These are phyloP conservation scores for Pyrrhoderma lamaoense DNA, from an alignment of 1,284 basidiomycete genomes.

Conservation along the genomic window DNA sequence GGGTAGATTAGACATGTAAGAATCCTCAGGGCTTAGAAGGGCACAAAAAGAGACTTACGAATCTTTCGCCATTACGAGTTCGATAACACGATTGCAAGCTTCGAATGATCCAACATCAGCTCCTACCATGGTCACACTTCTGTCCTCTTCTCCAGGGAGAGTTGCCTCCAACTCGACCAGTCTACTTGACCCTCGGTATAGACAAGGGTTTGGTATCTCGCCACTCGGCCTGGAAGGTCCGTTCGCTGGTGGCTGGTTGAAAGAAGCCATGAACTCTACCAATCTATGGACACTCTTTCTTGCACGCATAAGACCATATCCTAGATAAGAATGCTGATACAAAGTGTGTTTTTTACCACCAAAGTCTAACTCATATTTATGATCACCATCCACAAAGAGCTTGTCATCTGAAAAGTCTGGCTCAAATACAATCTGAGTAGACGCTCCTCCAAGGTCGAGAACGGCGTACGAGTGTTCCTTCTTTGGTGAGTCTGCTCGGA, in stretches of 20 bases:
- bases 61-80: constrained; percentile 95
- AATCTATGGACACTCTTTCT: constrained; percentile 82
- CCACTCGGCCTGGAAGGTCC: constrained; percentile 18
- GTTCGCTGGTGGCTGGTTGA: constrained; percentile 23
- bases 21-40: constrained; percentile 10
- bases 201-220: constrained; percentile 68
- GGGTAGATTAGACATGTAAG: neutral
- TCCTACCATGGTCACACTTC: constrained; percentile 78
- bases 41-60: constrained; percentile 49
- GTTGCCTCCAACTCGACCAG: constrained; percentile 65
- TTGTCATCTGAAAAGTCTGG: constrained; percentile 55
- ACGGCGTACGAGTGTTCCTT: constrained; percentile 75
- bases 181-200: constrained; percentile 61
- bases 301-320: constrained; percentile 93
- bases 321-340: constrained; percentile 95
- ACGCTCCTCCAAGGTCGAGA: constrained; percentile 93
- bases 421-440: constrained; percentile 97
- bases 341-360: constrained; percentile 65
- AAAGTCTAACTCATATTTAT: constrained; percentile 85
- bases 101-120: constrained; percentile 77
- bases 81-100: constrained; percentile 78
- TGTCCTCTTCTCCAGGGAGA: constrained; percentile 31
- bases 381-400: constrained; percentile 77
- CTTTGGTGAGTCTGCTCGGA: constrained; percentile 48
- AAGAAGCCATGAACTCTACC: constrained; percentile 77